Base-by-base conservation (phyloP, 2,329 filamentous ascomycete genomes). In the Colletotrichum shisoi region DNA sequence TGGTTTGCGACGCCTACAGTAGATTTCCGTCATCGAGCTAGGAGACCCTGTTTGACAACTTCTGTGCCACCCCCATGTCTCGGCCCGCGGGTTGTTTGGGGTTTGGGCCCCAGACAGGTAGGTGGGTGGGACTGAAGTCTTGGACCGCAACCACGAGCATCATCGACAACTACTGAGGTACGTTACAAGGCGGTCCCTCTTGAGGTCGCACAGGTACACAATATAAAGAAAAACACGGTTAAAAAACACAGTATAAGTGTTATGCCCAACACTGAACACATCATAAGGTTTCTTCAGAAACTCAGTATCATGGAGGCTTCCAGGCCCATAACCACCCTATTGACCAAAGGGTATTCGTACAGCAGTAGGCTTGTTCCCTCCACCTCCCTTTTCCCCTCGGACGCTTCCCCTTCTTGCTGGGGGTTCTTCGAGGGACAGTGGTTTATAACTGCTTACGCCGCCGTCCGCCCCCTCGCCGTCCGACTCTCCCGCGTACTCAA, bases 41-140 rank as follows among this genome's bases (percentile, higher is more conserved):
- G 61, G 54, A 46, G 60, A 53, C 64, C 60, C 42, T 63, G 53
- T 48, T 59, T 48, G 27, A 54, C 53, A 64, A 58, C 52, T 24
- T 63, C 53, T 39, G 52, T 58, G 60, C 53, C 58, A 54, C 42
- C 61, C 56, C 48, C 42, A 59, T 21, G 12, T 44, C 19, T 53
- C 54, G 45, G 61, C 54, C 46, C 42, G 37, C 64, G 64, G 31
- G 49, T 42, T 24, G 59, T 63, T 63, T 46, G 44, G 59, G 34
- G 49, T 2, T 42, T 58, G 48, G 62, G 58, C 48, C 48, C 31
- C 17, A 12, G 27, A 37, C 27, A n/a, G 15, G 27, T 58, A n/a
- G 15, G 27, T 58, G 48, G 60, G 34, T 44, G 54, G 34, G 49
- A 67, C 49, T 59, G 46, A 51, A 67, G 52, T 58, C 21, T 57